Base-by-base conservation (phyloP, 2,329 filamentous ascomycete species). In the Ceratocystis lukuohia region DNA sequence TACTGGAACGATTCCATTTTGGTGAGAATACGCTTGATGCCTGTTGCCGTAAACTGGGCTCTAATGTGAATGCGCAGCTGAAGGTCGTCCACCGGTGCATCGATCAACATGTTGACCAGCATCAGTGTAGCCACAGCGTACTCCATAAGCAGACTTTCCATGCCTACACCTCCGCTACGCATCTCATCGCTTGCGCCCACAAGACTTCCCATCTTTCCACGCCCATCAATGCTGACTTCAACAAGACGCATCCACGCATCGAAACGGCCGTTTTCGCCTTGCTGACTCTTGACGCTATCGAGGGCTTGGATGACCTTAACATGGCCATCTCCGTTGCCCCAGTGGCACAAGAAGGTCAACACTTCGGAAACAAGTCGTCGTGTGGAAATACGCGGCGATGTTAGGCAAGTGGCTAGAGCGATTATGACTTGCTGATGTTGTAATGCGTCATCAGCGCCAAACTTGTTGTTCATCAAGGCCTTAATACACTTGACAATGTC, bases 1-100 rank as follows among this genome's bases (percentile, higher is more conserved):
- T 97, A 99, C 76, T 97, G 92, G 79, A 99, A 97, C 56, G 85
- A 89, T 76, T 96, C 92, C 94, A 97, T 97, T 82, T 97, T 99
- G 70, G 82, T 88, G 76, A 97, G 79, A 71, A 97, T 89, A 67
- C 94, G 87, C 80, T 92, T 95, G 81, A 97, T 91, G 67, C 94
- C 94, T 76, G 91, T 96, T 75, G 89, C 91, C 72, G 89, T 96
- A 74, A 99, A 96, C 75, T 97, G 94, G 28, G 94, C 93, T 69
- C 94, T 85, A 73, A 97, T 92, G 76, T 97, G 94, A 74, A 95
- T 89, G 74, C 94, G 86, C 70, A 97, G 79, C 76, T 96, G 90
- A 70, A 99, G 79, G 73, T 99, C 94, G 71, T 85, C 84, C 73
- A 95, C 89, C 0, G 92, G 88, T 2, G 91, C 90, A 76, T 97